A percentile compares a stretch with the other conserved stretches of the same genome.
These are phyloP conservation scores for Agaricales sp. DNA, from an alignment of 1,284 basidiomycete genomes.

Conservation along the genomic window DNA sequence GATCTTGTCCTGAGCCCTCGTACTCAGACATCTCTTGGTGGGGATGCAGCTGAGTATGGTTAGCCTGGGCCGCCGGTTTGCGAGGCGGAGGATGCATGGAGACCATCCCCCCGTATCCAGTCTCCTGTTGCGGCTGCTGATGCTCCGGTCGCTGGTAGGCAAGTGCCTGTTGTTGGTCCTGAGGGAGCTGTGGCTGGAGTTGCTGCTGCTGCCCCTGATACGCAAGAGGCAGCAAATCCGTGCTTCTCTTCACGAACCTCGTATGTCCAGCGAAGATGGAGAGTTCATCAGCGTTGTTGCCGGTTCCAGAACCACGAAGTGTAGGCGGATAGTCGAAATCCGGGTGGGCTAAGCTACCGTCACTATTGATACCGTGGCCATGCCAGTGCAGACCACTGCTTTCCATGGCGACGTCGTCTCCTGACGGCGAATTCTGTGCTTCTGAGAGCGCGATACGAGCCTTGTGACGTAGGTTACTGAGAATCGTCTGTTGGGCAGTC, in stretches of 20 bases:
- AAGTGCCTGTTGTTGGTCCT: constrained; percentile 12
- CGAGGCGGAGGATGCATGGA: no score
- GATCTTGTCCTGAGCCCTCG: no score
- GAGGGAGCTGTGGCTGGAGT: constrained; percentile 6
- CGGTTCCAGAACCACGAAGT: constrained; percentile 25
- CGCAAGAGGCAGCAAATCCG: constrained; percentile 5
- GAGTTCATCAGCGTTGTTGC: constrained; percentile 43
- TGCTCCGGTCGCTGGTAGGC: no score
- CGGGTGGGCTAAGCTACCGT: no score
- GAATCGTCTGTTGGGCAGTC: constrained; percentile 30
- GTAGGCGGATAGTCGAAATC: background rate
- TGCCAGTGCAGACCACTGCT: constrained; percentile 25
- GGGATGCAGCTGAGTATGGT: constrained; percentile 9
- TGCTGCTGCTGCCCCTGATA: constrained; percentile 3
- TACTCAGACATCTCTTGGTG: no score
- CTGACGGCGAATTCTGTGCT: constrained; percentile 20
- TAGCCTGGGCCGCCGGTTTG: no score
- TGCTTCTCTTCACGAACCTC: constrained; percentile 35
- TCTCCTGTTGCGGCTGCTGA: constrained; percentile 2
- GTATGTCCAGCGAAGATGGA: constrained; percentile 52
- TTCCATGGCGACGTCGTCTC: constrained; percentile 24
- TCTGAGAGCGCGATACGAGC: constrained; percentile 35
- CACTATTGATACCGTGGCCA: no score
- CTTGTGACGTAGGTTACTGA: constrained; percentile 45
- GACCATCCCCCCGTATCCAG: constrained; percentile 7